These are phyloP conservation scores for Mucor lusitanicus DNA, from an alignment of 371 early-diverging fungal species.

Conservation along the genomic window DNA sequence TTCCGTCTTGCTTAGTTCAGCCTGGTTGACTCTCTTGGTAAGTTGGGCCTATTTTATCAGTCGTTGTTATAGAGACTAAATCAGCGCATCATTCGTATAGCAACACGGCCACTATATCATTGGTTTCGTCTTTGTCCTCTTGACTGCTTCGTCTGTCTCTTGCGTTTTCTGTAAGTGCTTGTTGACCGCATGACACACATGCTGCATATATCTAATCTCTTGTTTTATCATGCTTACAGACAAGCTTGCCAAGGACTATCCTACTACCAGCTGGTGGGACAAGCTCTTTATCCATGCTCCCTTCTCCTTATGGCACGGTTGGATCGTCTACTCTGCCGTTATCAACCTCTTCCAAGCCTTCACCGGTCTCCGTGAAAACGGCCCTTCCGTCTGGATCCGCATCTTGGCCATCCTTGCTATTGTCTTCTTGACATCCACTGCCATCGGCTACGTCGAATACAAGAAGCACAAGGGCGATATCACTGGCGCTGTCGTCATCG, in stretches of 20 bases:
- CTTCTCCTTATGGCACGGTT: conserved; percentile 76
- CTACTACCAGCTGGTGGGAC: conserved; percentile 48
- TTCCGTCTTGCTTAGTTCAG: conserved; percentile 57
- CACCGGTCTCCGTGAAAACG: conserved; percentile 42
- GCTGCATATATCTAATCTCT: conserved; percentile 6
- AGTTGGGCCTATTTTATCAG: conserved; percentile 9
- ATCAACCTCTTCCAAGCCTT: conserved; percentile 66
- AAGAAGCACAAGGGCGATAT: conserved; percentile 67
- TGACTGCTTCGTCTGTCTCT: conserved; percentile 50
- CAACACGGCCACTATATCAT: conserved; percentile 42
- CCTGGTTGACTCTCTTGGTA: conserved; percentile 68
- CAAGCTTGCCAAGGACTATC: conserved; percentile 50
- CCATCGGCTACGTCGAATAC: conserved; percentile 69
- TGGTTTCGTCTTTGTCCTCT: conserved; percentile 49
- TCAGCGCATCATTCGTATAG: conserved; percentile 17
- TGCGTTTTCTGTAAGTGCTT: conserved; percentile 50
- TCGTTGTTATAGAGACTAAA: conserved; percentile 4
- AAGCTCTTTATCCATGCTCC: conserved; percentile 70
- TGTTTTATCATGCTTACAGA: conserved; percentile 24
- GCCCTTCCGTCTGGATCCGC: conserved; percentile 49
- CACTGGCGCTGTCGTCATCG: conserved; percentile 59
- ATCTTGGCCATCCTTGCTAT: conserved; percentile 57
- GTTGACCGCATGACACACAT: not conserved
- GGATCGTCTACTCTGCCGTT: conserved; percentile 64
- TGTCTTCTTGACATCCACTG: conserved; percentile 60